These are phyloP conservation scores for Botryobasidium botryosum DNA, from an alignment of 768 basidiomycete genomes.

Conservation along the genomic window DNA sequence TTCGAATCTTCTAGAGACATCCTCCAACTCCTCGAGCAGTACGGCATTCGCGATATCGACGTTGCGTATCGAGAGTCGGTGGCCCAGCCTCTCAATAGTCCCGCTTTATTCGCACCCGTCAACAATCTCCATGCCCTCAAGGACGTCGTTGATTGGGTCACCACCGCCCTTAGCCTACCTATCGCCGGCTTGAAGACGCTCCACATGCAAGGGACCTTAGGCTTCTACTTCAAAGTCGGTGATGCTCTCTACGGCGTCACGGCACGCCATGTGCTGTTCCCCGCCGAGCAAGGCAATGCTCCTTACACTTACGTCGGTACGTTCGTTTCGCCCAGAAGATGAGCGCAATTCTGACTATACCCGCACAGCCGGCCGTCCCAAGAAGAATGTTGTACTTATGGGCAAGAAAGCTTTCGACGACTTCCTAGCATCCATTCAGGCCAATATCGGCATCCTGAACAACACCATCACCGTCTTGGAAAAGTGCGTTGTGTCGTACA, in stretches of 20 bases:
- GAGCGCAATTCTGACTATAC: constrained; percentile 18
- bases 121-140: constrained; percentile 18
- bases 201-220: constrained; percentile 8
- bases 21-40: constrained; percentile 20
- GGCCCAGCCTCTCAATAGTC: constrained; percentile 17
- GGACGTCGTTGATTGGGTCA: constrained; percentile 19
- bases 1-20: constrained; percentile 19
- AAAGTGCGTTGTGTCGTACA: constrained; percentile 13
- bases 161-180: constrained; percentile 9
- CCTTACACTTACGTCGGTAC: constrained; percentile 19
- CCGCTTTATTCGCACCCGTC: constrained; percentile 20
- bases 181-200: constrained; percentile 10
- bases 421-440: constrained; percentile 20
- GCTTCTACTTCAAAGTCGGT: constrained; percentile 8
- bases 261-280: constrained; percentile 12
- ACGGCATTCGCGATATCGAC: constrained; percentile 22
- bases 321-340: constrained; percentile 18
- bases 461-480: constrained; percentile 14
- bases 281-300: constrained; percentile 13
- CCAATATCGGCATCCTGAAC: constrained; percentile 16
- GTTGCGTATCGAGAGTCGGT: constrained; percentile 23
- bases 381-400: constrained; percentile 25
- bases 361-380: constrained; percentile 17
- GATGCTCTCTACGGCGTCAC: constrained; percentile 11
- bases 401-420: constrained; percentile 19